Conservation (phyloP, 106 monocot species). For the Xerophyta viscosa region DNA sequence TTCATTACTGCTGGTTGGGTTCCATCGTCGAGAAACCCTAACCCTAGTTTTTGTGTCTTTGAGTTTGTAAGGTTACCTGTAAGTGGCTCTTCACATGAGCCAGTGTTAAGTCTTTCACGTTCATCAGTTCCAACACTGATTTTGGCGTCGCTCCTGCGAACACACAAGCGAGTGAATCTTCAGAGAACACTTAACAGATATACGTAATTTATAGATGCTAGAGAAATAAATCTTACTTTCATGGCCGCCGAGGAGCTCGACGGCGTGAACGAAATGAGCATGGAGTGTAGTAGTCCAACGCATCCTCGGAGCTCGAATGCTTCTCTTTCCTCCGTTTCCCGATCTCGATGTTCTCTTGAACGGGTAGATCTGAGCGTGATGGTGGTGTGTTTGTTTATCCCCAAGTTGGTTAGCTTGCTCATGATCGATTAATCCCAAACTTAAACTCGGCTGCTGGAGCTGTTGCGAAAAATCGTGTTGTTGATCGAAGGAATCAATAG, state of each 20-base stretch:
- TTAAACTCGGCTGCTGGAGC: too few species aligned
- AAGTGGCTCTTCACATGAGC: constrained; percentile 83
- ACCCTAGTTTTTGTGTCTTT: constrained; percentile 4
- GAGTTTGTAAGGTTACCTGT: constrained; percentile 26
- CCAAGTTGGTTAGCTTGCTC: too few species aligned
- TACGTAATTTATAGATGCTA: too few species aligned
- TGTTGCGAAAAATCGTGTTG: too few species aligned
- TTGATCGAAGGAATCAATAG: too few species aligned
- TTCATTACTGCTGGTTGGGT: constrained; percentile 21
- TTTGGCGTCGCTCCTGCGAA: constrained; percentile 66
- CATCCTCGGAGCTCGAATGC: constrained; percentile 61
- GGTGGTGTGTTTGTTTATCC: too few species aligned
- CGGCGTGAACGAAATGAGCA: constrained; percentile 62
- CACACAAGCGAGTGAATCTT: background rate
- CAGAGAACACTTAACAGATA: too few species aligned
- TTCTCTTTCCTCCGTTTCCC: constrained; percentile 23
- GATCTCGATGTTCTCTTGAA: constrained; percentile 23
- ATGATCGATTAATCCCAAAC: too few species aligned
- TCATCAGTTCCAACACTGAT: constrained; percentile 76
- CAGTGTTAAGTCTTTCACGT: constrained; percentile 72
- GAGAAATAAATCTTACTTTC: constrained; percentile 75
- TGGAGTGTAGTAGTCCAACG: constrained; percentile 67
- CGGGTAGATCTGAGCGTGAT: constrained; percentile 27
- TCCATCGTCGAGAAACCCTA: constrained; percentile 12
- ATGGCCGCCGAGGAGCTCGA: constrained; percentile 73